Conservation (phyloP, 176 grass and related monocot genomes). For the Paspalum notatum region DNA sequence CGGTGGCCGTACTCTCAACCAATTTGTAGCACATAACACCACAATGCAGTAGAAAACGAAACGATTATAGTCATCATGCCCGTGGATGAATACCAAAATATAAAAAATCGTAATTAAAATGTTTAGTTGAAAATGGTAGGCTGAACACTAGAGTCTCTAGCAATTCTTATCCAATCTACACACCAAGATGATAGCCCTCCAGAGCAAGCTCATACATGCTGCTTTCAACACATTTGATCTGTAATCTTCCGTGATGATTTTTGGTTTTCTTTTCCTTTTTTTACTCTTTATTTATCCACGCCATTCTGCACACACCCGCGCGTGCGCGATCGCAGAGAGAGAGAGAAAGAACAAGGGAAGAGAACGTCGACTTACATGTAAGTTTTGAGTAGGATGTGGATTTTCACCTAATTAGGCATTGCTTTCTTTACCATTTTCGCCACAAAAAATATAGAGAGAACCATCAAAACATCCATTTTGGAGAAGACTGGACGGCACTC, state of each 20-base stretch:
- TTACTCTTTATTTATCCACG: conserved; percentile 52
- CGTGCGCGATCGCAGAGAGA: conserved; percentile 36
- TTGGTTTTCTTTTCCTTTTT: conserved; percentile 6
- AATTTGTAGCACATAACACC: background rate
- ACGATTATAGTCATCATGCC: background rate
- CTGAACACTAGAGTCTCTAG: conserved; percentile 13
- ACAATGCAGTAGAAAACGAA: background rate
- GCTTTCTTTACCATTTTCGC: conserved; percentile 17
- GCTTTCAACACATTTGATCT: conserved; percentile 30
- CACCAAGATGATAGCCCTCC: conserved; percentile 21
- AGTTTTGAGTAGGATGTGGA: background rate
- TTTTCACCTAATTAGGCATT: background rate
- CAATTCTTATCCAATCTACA: conserved; percentile 38
- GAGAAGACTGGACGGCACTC: conserved; percentile 61
- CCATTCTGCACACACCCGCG: conserved; percentile 55
- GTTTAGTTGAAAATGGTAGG: conserved; percentile 27
- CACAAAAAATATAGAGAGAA: conserved; percentile 3
- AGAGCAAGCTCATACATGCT: conserved; percentile 25
- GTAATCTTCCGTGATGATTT: conserved; percentile 36
- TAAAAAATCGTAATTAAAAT: background rate
- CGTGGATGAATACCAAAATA: background rate
- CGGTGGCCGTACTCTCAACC: background rate
- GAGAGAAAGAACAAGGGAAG: conserved; percentile 22
- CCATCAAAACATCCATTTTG: conserved; percentile 82
- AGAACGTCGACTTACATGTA: conserved; percentile 9